Evolutionary conservation across 1,139 yeast genomes (phyloP), one percentile per base, ranked within the genome.

Genomic region (Yarrowia galli): DNA sequence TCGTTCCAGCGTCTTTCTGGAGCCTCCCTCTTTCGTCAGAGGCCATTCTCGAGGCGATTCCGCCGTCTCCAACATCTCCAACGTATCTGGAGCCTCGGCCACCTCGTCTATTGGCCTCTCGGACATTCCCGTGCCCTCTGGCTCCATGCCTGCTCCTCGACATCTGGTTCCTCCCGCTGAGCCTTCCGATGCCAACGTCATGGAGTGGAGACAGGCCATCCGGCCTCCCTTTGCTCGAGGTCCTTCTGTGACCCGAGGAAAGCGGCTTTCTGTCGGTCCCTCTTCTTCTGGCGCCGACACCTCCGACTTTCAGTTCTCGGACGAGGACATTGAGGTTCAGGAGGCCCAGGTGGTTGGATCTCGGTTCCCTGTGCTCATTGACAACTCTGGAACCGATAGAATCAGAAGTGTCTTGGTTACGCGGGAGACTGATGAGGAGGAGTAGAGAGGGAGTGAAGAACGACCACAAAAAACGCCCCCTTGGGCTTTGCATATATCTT

Each of bases 271-370:
- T 2, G 20, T 61, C 8, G 35, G 53, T 5, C 32, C 32, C 32
- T 18, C 49, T 12, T 88, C 48, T 15, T 12, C 23, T 12, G 46
- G 36, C n/a, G 25, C 61, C 23, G 60, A 53, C 10, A 7, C 43
- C 16, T 36, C 46, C 10, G 61, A 40, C n/a, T 54, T 54, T 25
- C 61, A 54, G 48, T 54, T 54, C 32, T 54, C 61, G 13, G 65
- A 60, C 32, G 65, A 60, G 22, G 65, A 60, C 15, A 16, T 60
- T 25, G 65, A 60, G 42, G 7, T 60, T n/a, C 65, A 45, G 43
- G 51, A 60, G 22, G 65, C 65, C n/a, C 51, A 60, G 53, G 40
- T 60, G 32, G 42, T 60, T 10, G 65, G 65, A 2, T 43, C 53
- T 1, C 25, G 65, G 32, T 45, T 43, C 20, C 65, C 65, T 8